phyloP scores from a whole-genome alignment of 805 yeast genomes.

The Candida dendrica region DNA sequence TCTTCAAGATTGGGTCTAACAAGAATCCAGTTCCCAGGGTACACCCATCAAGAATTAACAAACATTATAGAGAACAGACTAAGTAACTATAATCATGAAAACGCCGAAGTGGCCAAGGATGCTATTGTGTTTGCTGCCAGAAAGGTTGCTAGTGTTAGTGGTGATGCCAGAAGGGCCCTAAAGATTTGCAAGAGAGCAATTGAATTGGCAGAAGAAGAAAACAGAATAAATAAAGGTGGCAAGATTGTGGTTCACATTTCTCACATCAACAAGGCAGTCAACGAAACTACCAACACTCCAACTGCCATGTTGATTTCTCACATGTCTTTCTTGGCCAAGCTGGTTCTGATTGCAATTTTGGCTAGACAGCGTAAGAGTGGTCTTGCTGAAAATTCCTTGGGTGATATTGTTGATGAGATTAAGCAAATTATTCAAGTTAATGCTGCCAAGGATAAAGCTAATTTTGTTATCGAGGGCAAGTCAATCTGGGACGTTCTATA shows the following conservation, averaged over 20 bases:
- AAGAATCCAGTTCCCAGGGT: slow-evolving; percentile 84
- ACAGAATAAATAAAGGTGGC: slow-evolving; percentile 16
- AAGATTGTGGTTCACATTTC: slow-evolving; percentile 51
- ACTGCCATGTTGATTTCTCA: slow-evolving; percentile 48
- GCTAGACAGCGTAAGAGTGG: slow-evolving; percentile 62
- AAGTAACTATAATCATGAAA: slow-evolving; percentile 33
- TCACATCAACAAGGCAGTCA: slow-evolving; percentile 74
- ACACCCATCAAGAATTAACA: slow-evolving; percentile 70
- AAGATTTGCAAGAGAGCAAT: slow-evolving; percentile 85
- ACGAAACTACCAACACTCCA: slow-evolving; percentile 74
- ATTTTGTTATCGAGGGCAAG: slow-evolving; percentile 23
- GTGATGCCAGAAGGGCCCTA: slow-evolving; percentile 92
- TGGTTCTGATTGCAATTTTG: slow-evolving; percentile 64
- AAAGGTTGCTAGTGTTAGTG: slow-evolving; percentile 92
- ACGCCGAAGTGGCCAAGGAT: slow-evolving; percentile 42
- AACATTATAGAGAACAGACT: slow-evolving; percentile 69
- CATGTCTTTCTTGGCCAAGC: slow-evolving; percentile 62
- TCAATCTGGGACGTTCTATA: slow-evolving; percentile 26
- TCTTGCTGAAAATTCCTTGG: slow-evolving; percentile 60
- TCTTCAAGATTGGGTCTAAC: slow-evolving; percentile 86
- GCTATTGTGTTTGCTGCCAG: slow-evolving; percentile 90
- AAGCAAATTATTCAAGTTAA: slow-evolving; percentile 42
- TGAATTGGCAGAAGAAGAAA: slow-evolving; percentile 66
- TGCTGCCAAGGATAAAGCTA: slow-evolving; percentile 17
- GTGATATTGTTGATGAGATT: slow-evolving; percentile 76